Percentiles rank a stretch among this genome's conserved stretches.
phyloP scores from a whole-genome alignment of 805 yeast species.

The Jamesozyma piceae region DNA sequence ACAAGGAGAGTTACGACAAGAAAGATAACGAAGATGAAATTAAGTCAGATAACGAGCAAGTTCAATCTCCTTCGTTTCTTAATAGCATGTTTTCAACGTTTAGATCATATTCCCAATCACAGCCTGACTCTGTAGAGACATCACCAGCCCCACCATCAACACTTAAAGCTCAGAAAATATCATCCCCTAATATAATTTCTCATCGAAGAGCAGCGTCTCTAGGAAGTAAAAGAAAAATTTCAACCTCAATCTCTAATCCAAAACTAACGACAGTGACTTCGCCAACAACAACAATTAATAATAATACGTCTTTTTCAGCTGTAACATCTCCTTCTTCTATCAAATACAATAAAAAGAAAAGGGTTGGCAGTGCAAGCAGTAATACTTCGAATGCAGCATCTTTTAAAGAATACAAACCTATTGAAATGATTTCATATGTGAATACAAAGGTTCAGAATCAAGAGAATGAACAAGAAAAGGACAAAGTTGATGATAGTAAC shows the following conservation, averaged over 20 bases:
- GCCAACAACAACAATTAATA: background rate
- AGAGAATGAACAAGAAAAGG: background rate
- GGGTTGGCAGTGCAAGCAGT: constrained; percentile 9
- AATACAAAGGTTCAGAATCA: background rate
- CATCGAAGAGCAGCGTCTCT: constrained; percentile 23
- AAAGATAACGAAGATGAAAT: background rate
- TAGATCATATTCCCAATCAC: constrained; percentile 2
- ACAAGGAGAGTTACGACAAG: background rate
- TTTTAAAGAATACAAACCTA: constrained; percentile 10
- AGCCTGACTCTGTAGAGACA: background rate
- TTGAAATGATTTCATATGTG: constrained; percentile 9
- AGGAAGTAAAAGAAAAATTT: constrained; percentile 3
- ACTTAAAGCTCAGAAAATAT: background rate
- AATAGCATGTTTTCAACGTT: constrained; percentile 7
- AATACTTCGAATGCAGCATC: background rate
- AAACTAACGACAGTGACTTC: background rate
- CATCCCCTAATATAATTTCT: constrained; percentile 25
- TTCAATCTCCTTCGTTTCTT: constrained; percentile 10
- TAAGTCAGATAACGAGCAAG: background rate
- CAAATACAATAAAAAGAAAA: constrained; percentile 1
- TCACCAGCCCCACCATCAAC: background rate
- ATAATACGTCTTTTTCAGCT: background rate
- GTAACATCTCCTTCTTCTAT: background rate
- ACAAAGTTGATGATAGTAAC: background rate
- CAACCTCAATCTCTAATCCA: background rate